Evolutionary conservation across 345 rosid species (phyloP), one percentile per base, ranked within the genome.

Genomic region (Salix udensis): DNA sequence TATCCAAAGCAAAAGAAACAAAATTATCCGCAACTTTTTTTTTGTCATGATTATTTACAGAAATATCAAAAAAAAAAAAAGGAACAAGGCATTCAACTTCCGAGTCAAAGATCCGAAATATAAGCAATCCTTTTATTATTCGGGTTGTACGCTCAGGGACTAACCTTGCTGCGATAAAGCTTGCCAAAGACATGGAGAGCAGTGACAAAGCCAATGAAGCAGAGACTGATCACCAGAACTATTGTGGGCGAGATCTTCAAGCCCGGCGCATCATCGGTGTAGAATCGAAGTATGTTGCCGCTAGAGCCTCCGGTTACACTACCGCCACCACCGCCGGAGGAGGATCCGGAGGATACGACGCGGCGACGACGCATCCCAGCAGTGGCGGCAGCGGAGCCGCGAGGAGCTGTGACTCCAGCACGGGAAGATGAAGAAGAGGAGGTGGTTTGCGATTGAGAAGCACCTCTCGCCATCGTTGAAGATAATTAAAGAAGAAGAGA

Each of bases 361-460:
- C 92, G 88, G 61, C 97, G 96, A n/a, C 98, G 93, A 72, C 98
- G 97, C 93, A 89, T 88, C 48, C 96, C 98, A 3, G 98, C 97
- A 0, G 98, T 85, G 28, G 97, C 97, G 1, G 98, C 98, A 0
- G 97, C 96, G 15, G 97, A 88, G 72, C 98, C 97, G 2, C 98
- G 94, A 2, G 94, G 98, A 44, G 96, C 97, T 76, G 79, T 24
- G 78, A 91, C 79, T 50, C 92, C 97, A 0, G 97, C 89, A 8
- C 98, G 86, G 14, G 92, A 79, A 78, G 90, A 58, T 76, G 91
- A 65, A 71, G 96, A 84, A 15, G 87, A 65, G 28, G 90, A 71
- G 78, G 95, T 39, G 39, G 90, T 46, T 77, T 94, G 98, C 61
- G 98, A 87, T 78, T 92, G 97, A 31, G 94, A 89, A 26, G 97